Base-by-base conservation (phyloP, 768 basidiomycete genomes). In the Heimioporus sp. region DNA sequence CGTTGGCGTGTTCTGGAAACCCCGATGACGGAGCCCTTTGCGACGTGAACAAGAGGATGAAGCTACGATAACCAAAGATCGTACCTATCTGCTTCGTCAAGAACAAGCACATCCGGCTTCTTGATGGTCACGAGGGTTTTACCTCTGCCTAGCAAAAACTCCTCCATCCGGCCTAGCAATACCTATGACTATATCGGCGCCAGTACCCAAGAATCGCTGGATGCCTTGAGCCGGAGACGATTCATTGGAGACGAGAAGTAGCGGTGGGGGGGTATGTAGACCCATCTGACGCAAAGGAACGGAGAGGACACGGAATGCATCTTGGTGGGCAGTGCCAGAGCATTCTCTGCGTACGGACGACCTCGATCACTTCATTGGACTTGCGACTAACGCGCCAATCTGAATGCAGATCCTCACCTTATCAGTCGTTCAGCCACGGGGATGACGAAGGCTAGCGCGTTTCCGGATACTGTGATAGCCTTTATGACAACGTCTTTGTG, bases 401-500 rank as follows among this genome's bases (percentile, higher is more conserved):
- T 98, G 37, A 92, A 78, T 51, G 73, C 82, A 20, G 68, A 74
- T 56, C 87, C 86, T 53, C 89, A 77, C 43, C 89, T 79, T 46
- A 90, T 73, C 10, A 99, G 79, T 49, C 85, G 83, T 69, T 98
- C 96, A 20, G 98, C 71, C 12, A 94, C 81, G 1, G 97, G 97
- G 38, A 99, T 80, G 10, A 96, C 92, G 68, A 98, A 99, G 0
- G 95, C 88, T 11, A 99, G 76, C 0, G 97, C 98, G 71, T 99
- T 99, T 32, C 97, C 97, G 0, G 95, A 98, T 9, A 97, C 97
- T 16, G 97, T 99, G 0, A 99, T 94, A 2, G 97, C 97, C 72
- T 99, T 96, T 3, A 98, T 96, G 2, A 98, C 93, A 31, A 98
- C 94, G 62, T 99, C 97, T 70, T 98, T 97, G 71, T 98, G 84